These are phyloP conservation scores for Lecanicillium sp. DNA, from an alignment of 2,329 filamentous ascomycete genomes.

Conservation along the genomic window DNA sequence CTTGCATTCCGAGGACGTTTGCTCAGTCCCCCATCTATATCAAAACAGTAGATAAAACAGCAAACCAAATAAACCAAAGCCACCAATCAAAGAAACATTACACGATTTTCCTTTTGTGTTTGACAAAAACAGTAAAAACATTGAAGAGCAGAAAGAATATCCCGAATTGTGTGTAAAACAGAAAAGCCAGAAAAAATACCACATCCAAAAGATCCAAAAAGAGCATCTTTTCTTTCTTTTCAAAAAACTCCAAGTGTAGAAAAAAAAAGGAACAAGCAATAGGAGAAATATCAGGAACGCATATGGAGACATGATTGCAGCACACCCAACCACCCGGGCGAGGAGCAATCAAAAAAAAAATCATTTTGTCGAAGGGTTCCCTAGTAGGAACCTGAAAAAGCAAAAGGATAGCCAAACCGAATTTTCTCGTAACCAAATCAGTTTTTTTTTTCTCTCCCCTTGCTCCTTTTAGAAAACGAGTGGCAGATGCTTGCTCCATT, in stretches of 20 bases:
- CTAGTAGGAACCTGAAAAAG: no score
- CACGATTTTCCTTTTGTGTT: neutral
- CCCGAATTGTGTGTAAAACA: no score
- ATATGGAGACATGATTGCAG: no score
- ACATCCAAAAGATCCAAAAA: neutral
- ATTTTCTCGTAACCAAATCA: no score
- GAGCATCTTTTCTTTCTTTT: neutral
- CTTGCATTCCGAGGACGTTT: neutral
- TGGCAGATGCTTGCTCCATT: no score
- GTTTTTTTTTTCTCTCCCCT: no score
- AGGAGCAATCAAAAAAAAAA: slow-evolving; percentile 3
- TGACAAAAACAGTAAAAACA: neutral
- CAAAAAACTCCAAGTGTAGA: neutral
- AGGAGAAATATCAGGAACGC: neutral
- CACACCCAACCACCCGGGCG: no score
- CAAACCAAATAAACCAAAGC: neutral
- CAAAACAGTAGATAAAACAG: no score
- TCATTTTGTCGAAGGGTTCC: no score
- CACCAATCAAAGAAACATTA: slow-evolving; percentile 7
- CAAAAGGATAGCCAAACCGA: no score
- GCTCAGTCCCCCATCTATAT: neutral
- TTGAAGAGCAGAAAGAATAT: neutral
- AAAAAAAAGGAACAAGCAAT: neutral
- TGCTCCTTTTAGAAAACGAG: no score
- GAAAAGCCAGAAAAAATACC: neutral